Conservation (phyloP, 805 yeast genomes). For the Geotrichum ghanense region DNA sequence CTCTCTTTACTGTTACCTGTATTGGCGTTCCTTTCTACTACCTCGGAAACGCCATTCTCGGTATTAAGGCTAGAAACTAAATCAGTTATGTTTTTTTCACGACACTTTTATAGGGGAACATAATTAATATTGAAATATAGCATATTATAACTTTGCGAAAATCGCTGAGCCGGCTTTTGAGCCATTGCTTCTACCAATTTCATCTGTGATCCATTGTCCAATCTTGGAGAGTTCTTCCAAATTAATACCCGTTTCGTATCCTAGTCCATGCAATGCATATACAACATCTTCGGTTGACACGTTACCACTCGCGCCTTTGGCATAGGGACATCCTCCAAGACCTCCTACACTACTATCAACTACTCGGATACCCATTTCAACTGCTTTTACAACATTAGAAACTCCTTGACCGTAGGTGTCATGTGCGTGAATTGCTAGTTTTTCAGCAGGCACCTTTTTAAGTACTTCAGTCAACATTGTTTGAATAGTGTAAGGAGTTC, state of each 20-base stretch:
- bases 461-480: conserved; percentile 18
- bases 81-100: no score
- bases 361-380: conserved; percentile 21
- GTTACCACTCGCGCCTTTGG: conserved; percentile 25
- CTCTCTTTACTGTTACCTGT: conserved; percentile 51
- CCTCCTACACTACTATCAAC: conserved; percentile 24
- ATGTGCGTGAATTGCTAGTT: conserved; percentile 24
- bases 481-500: conserved; percentile 20
- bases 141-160: conserved; percentile 7
- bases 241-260: conserved; percentile 22
- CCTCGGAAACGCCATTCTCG: conserved; percentile 52
- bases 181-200: conserved; percentile 18
- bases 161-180: conserved; percentile 22
- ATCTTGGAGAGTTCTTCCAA: conserved; percentile 15
- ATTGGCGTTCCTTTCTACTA: conserved; percentile 56
- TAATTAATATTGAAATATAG: background rate
- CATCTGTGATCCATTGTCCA: conserved; percentile 20
- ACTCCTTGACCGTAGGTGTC: conserved; percentile 27
- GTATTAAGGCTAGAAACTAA: conserved; percentile 44
- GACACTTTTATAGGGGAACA: background rate
- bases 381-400: conserved; percentile 22
- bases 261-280: conserved; percentile 21
- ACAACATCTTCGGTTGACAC: conserved; percentile 25
- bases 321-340: conserved; percentile 27
- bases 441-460: conserved; percentile 13